Evolutionary conservation across 352 stramenopile genomes (phyloP), one percentile per base, ranked within the genome.

Genomic region (Globisporangium emineosum): DNA sequence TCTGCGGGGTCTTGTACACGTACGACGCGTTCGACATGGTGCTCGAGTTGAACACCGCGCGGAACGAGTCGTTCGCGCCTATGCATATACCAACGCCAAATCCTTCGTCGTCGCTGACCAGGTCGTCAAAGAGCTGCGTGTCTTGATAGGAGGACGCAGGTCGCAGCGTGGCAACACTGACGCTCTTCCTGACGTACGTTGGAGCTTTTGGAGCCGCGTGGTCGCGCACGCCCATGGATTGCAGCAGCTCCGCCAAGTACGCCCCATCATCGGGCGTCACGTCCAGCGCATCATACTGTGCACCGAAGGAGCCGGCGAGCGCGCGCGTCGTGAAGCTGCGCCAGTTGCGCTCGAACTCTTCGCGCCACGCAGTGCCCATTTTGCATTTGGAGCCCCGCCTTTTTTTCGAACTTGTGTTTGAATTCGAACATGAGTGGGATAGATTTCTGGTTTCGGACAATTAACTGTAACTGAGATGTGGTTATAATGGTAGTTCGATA

Each of bases 291-390:
- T 72, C 10, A 23, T 66, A 60, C 43, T 62, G 37, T 30, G 64
- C 55, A 1, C 79, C 81, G 33, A 89, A 88, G 32, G 50, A 62
- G 8, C 76, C 51, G 0, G 55, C 32, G 29, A 92, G 71, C 49
- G 71, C 68, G n/a, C 53, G 64, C 32, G 51, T 67, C 35, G 76
- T 75, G 69, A 76, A 85, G 27, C 55, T n/a, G 23, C 68, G 65
- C 83, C 83, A 92, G 49, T 86, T 60, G 52, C 74, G 74, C 70
- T 90, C 83, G 35, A 89, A 92, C 58, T 89, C 79, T 60, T 71
- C 69, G 66, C 81, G 79, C 81, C 81, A 90, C 69, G 61, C 62
- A 55, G 64, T 61, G 57, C 66, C 71, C 71, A 69, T 77, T 47
- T 17, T 9, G 33, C 17, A 57, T 35, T 23, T 47, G 27, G 19